phyloP scores from a whole-genome alignment of 371 early-diverging fungal genomes.

The Smittium culicis region DNA sequence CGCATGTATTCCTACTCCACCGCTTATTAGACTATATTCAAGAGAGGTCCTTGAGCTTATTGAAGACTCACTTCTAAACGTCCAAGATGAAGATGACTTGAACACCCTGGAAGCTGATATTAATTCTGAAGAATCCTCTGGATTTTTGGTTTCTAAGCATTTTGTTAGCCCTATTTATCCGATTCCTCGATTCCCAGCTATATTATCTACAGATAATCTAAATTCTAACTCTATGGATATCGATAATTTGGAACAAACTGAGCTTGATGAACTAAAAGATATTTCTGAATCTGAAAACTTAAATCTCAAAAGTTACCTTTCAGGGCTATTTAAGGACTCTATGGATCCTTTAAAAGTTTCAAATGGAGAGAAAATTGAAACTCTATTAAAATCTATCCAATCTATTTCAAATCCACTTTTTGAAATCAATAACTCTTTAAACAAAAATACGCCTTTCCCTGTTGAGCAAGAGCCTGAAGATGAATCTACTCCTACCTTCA shows the following conservation, averaged over 20 bases:
- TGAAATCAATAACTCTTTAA: neutral
- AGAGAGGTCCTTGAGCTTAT: slow-evolving; percentile 59
- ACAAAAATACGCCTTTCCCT: neutral
- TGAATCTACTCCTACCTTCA: neutral
- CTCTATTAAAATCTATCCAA: neutral
- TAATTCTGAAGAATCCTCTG: slow-evolving; percentile 13
- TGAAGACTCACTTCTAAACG: slow-evolving; percentile 16
- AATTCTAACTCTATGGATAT: slow-evolving; percentile 1
- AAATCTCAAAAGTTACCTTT: neutral
- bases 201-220: slow-evolving; percentile 26
- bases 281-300: slow-evolving; percentile 9
- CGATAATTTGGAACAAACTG: neutral
- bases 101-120: neutral
- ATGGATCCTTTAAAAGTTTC: neutral
- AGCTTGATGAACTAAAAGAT: slow-evolving; percentile 17
- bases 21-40: slow-evolving; percentile 68
- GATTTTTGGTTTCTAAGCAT: neutral
- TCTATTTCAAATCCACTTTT: neutral
- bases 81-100: neutral
- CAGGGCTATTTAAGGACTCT: neutral
- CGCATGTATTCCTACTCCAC: slow-evolving; percentile 71
- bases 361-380: neutral
- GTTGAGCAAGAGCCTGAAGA: neutral
- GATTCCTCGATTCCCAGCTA: slow-evolving; percentile 12
- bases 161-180: slow-evolving; percentile 12